Base-by-base conservation (phyloP, 805 yeast species). In the Cyberlindnera maclurae region DNA sequence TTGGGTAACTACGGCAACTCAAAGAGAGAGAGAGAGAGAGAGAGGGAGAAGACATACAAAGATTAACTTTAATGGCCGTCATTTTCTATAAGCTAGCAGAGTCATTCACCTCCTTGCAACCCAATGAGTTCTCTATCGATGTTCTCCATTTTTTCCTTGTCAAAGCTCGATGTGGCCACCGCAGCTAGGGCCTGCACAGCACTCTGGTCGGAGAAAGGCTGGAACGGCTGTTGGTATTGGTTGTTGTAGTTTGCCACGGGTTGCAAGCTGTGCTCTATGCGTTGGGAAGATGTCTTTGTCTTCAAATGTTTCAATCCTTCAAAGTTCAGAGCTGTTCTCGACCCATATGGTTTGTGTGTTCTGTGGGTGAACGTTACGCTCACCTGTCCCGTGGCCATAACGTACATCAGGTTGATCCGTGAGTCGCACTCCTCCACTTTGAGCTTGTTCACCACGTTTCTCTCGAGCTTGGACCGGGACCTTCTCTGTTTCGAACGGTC, bases 361-460 rank as follows among this genome's bases (percentile, higher is more conserved):
- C 59, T 65, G 46, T 68, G 73, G 37, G 56, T 62, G 46, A 55
- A 68, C 26, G 58, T 47, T 3, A 68, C 46, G 34, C 56, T 61
- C 13, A 68, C 51, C 4, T 55, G 41, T 0, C 73, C 73, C 24
- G 62, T 57, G 11, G 53, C 51, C 15, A 68, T 42, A 42, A 63
- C 67, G 45, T 67, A 68, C 36, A 55, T 62, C 30, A 68, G 40
- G 2, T 64, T 57, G 18, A 68, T 50, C 38, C 63, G 63, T 0
- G 72, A 67, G 7, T 61, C 59, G 39, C 73, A 68, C 8, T 57
- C 56, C 38, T 65, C 67, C 2, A 63, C 60, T 46, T 68, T 68
- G 37, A 68, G 48, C 45, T 60, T 64, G 47, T 67, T 68, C 8
- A 57, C 44, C 15, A 65, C 59, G 26, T 50, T 58, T 37, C 70